A percentile compares a stretch with the other conserved stretches of the same genome.
Conservation (phyloP, 2,329 filamentous ascomycete genomes). For the Nigrospora osmanthi region DNA sequence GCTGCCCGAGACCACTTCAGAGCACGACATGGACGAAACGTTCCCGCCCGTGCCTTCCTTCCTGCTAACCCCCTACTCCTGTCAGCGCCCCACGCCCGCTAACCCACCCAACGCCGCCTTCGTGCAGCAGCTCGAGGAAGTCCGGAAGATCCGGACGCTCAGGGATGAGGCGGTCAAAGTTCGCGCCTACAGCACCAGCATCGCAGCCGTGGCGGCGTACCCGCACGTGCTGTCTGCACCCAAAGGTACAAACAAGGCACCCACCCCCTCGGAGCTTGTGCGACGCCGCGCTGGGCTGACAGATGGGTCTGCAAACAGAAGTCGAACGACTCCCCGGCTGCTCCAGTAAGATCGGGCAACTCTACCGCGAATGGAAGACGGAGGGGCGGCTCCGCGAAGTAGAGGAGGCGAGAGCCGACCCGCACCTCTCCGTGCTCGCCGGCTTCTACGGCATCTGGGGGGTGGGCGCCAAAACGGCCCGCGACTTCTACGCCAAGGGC, state of each 20-base stretch:
- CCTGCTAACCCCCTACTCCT: slow-evolving; percentile 63
- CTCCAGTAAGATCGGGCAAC: slow-evolving; percentile 66
- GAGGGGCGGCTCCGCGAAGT: slow-evolving; percentile 57
- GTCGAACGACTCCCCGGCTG: slow-evolving; percentile 65
- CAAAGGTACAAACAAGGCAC: neutral
- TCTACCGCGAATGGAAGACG: slow-evolving; percentile 68
- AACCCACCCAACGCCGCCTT: slow-evolving; percentile 69
- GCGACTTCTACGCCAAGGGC: slow-evolving; percentile 70
- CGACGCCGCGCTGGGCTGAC: neutral
- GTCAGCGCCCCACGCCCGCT: slow-evolving; percentile 66
- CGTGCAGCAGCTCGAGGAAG: slow-evolving; percentile 64
- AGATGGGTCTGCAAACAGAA: slow-evolving; percentile 23
- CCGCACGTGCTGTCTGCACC: slow-evolving; percentile 33
- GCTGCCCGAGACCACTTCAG: slow-evolving; percentile 66
- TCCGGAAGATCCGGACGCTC: slow-evolving; percentile 63
- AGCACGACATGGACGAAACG: slow-evolving; percentile 53
- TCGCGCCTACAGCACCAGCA: slow-evolving; percentile 79
- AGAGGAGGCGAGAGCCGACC: slow-evolving; percentile 54
- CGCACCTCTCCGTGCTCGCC: slow-evolving; percentile 55
- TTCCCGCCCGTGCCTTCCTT: slow-evolving; percentile 63
- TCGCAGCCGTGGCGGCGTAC: slow-evolving; percentile 78
- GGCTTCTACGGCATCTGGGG: slow-evolving; percentile 85
- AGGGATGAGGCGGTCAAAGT: slow-evolving; percentile 67
- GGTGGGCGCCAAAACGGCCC: slow-evolving; percentile 75
- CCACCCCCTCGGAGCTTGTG: no score